phyloP scores from a whole-genome alignment of 2,329 filamentous ascomycete genomes.

The Dissoconium aciculare region DNA sequence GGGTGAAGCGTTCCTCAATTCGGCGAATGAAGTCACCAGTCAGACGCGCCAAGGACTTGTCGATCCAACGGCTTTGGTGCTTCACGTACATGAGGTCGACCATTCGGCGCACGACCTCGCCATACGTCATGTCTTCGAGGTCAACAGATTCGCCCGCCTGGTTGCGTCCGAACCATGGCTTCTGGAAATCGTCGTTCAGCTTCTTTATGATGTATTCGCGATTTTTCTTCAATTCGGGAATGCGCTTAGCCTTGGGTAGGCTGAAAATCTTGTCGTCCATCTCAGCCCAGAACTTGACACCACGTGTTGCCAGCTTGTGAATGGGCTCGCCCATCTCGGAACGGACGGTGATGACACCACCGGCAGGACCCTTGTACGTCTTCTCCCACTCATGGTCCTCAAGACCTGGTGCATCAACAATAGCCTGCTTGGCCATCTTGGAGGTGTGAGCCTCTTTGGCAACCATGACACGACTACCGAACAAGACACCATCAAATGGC shows the following conservation, averaged over 20 bases:
- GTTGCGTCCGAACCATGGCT: constrained; percentile 91
- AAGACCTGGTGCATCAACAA: constrained; percentile 70
- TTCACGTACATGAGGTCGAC: constrained; percentile 84
- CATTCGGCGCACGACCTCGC: constrained; percentile 72
- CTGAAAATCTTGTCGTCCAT: constrained; percentile 98
- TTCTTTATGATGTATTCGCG: constrained; percentile 88
- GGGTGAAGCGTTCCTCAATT: constrained; percentile 88
- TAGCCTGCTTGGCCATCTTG: constrained; percentile 74
- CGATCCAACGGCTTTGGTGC: constrained; percentile 84
- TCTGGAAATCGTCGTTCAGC: constrained; percentile 90
- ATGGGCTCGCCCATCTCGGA: constrained; percentile 99
- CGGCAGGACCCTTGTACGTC: constrained; percentile 80
- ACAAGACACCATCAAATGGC: constrained; percentile 85
- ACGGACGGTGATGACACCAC: constrained; percentile 87
- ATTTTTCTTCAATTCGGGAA: constrained; percentile 75
- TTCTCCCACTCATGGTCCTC: constrained; percentile 78
- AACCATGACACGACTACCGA: constrained; percentile 89
- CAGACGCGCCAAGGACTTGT: constrained; percentile 64
- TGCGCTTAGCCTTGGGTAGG: constrained; percentile 84
- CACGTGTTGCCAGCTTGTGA: constrained; percentile 92
- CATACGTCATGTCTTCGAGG: constrained; percentile 91
- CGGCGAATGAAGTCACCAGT: constrained; percentile 94
- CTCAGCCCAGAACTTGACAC: constrained; percentile 93
- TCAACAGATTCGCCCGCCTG: constrained; percentile 66
- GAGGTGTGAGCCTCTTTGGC: constrained; percentile 86